Evolutionary conservation across 2,329 filamentous ascomycete genomes (phyloP).

Genomic region (Ophiostoma sp.): DNA sequence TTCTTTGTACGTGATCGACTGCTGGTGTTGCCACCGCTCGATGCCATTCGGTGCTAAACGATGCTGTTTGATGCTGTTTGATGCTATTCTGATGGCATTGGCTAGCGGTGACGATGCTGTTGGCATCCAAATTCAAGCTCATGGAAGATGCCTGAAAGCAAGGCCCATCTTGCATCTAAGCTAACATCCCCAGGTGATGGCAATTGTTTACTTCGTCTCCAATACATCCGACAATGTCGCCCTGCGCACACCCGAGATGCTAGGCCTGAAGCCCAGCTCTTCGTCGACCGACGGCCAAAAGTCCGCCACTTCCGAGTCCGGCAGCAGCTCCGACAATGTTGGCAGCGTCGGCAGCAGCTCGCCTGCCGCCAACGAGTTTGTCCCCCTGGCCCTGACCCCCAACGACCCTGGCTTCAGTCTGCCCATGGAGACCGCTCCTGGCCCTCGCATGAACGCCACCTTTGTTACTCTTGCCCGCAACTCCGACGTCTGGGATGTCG

Average conservation of each 20-base stretch:
- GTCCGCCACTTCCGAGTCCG: background rate
- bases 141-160: background rate
- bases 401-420: slow-evolving; percentile 50
- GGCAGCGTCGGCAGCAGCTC: slow-evolving; percentile 27
- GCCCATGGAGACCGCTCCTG: slow-evolving; percentile 50
- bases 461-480: slow-evolving; percentile 96
- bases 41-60: background rate
- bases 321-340: slow-evolving; percentile 25
- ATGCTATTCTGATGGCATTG: background rate
- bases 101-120: background rate
- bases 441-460: slow-evolving; percentile 87
- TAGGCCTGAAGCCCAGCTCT: slow-evolving; percentile 23
- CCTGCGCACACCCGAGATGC: slow-evolving; percentile 27
- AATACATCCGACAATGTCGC: slow-evolving; percentile 47
- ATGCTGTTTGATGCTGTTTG: background rate
- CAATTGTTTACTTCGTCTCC: slow-evolving; percentile 78
- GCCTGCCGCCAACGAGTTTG: slow-evolving; percentile 32
- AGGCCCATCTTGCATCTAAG: background rate
- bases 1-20: slow-evolving; percentile 57
- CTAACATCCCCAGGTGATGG: slow-evolving; percentile 47
- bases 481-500: slow-evolving; percentile 91
- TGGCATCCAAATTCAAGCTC: background rate
- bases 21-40: background rate
- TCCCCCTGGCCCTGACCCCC: slow-evolving; percentile 49
- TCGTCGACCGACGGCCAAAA: slow-evolving; percentile 26